Percentiles rank a stretch among this genome's conserved stretches.
Conservation (phyloP, 306 rosid genomes). For the Luffa aegyptiaca region DNA sequence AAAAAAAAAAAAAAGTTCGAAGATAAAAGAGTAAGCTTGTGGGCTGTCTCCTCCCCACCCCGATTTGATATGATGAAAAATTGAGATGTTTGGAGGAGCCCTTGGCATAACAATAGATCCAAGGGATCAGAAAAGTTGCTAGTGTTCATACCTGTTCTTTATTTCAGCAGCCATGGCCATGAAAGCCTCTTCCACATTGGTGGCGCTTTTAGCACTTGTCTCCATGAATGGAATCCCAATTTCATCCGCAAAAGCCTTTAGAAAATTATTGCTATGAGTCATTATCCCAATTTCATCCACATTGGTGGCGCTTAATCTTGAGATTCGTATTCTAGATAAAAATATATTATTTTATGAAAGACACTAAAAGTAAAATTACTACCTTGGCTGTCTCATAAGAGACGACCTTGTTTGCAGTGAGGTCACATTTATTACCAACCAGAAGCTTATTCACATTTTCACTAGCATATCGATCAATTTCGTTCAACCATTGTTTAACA, state of each 20-base stretch:
- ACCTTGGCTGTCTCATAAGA: slow-evolving; percentile 49
- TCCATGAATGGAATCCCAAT: slow-evolving; percentile 51
- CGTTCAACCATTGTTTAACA: slow-evolving; percentile 52
- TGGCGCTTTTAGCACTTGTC: slow-evolving; percentile 46
- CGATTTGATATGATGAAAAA: background rate
- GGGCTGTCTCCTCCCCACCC: background rate
- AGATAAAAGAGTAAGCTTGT: background rate
- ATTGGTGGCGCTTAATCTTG: background rate
- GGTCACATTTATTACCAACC: slow-evolving; percentile 46
- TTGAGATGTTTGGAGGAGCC: background rate
- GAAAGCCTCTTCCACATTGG: slow-evolving; percentile 50
- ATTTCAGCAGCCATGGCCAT: slow-evolving; percentile 57
- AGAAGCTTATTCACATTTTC: slow-evolving; percentile 50
- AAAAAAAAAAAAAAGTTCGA: background rate
- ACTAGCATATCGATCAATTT: slow-evolving; percentile 48
- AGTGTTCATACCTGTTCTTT: slow-evolving; percentile 29
- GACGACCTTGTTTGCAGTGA: slow-evolving; percentile 45
- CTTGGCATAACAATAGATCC: background rate
- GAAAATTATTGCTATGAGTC: background rate
- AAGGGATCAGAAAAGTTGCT: background rate
- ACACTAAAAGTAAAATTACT: background rate
- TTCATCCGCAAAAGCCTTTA: slow-evolving; percentile 44
- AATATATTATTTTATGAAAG: background rate
- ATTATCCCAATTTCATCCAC: background rate
- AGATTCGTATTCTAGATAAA: background rate